Base-by-base conservation (phyloP, 2,329 filamentous ascomycete species). In the Arachnopeziza araneosa region DNA sequence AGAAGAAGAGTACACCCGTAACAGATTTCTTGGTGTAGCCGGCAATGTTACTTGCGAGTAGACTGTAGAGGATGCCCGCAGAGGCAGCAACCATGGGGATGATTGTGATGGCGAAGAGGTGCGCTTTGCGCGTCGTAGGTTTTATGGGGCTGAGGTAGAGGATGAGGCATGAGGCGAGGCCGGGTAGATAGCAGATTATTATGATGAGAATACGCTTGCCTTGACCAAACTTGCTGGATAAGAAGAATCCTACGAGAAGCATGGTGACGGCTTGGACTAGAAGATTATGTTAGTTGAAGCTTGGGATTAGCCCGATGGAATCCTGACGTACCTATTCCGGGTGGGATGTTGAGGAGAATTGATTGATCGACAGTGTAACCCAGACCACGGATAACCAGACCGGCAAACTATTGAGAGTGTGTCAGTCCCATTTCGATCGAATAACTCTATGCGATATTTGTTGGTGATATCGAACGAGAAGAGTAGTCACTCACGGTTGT, bases 31-130 rank as follows among this genome's bases (percentile, higher is more conserved):
- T 71, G 3, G 69, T 70, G 17, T 79, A 81, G 4, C 87, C 87
- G 0, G 78, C 86, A 0, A 84, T 87, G 70, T 89, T 89, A 21
- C 81, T 83, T 2, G 67, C 86, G 85, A 7, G 50, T 5, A 68
- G 52, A 8, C 55, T 56, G 72, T 70, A 87, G 86, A 0, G 82
- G 80, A 1, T 87, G 76, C 2, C 87, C 74, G 66, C 87, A 87
- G 71, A 87, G 87, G 0, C 81, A 83, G 0, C 36, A 4, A 44
- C 36, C 5, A 44, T 14, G 10, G 36, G 36, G 12, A 44, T 44
- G 36, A 77, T 79, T 3, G 88, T 74, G 7, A 87, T 66, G 24
- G 52, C 0, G 77, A 73, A 0, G 77, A 74, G n/a, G 78, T 72
- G 48, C 53, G 54, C 1, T 74, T 70, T n/a, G 77, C 71, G 1